Evolutionary conservation across 1,139 yeast genomes (phyloP).

Genomic region (Ogataea hybrid): DNA sequence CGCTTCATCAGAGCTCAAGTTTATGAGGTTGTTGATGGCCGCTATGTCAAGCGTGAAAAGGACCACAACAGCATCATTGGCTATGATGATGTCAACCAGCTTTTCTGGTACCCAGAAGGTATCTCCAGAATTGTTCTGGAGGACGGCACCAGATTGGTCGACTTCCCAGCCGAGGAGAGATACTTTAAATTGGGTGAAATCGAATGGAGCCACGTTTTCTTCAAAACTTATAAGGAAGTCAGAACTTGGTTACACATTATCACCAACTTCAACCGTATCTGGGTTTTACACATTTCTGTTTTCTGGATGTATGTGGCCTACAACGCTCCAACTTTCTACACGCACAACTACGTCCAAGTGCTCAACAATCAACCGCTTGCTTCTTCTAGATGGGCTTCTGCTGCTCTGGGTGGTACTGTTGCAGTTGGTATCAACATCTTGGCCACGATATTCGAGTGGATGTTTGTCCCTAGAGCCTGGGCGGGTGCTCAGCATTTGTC

Average conservation of each 20-base stretch:
- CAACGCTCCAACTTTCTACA: slow-evolving; percentile 89
- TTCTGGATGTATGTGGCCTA: slow-evolving; percentile 95
- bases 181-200: slow-evolving; percentile 89
- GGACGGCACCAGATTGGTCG: slow-evolving; percentile 90
- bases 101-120: slow-evolving; percentile 99
- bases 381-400: no score
- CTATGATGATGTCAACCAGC: slow-evolving; percentile 97
- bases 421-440: no score
- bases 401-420: no score
- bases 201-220: slow-evolving; percentile 87
- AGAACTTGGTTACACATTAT: slow-evolving; percentile 98
- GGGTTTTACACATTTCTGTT: slow-evolving; percentile 88
- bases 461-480: no score
- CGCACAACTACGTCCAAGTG: slow-evolving; percentile 80
- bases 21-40: slow-evolving; percentile 92
- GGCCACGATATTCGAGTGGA: no score
- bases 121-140: slow-evolving; percentile 86
- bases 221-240: slow-evolving; percentile 93
- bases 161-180: slow-evolving; percentile 86
- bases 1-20: slow-evolving; percentile 91
- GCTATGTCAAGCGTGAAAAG: slow-evolving; percentile 94
- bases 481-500: no score
- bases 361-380: slow-evolving; percentile 81
- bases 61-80: slow-evolving; percentile 95
- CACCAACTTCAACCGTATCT: slow-evolving; percentile 96